phyloP scores from a whole-genome alignment of 2,329 filamentous ascomycete species.

The Fusarium pseudonygamai region DNA sequence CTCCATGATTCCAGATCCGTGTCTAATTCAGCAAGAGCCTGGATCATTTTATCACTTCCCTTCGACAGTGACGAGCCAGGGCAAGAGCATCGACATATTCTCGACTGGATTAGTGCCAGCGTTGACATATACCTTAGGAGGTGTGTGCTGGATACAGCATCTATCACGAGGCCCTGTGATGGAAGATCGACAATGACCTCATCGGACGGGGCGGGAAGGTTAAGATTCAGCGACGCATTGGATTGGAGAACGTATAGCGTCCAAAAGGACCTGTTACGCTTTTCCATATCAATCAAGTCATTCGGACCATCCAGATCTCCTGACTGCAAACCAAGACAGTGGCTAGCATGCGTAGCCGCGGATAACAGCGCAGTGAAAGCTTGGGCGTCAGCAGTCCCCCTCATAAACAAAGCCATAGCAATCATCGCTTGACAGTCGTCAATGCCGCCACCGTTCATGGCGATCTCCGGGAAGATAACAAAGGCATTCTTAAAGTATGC shows the following conservation, averaged over 20 bases:
- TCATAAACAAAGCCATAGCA: neutral
- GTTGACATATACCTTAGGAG: neutral
- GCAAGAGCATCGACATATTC: fast-evolving
- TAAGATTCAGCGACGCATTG: neutral
- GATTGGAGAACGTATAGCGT: neutral
- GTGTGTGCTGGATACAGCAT: too few relatives aligned
- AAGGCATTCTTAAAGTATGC: neutral
- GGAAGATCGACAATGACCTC: neutral
- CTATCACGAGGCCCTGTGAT: fast-evolving
- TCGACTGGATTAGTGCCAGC: neutral
- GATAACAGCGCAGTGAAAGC: neutral
- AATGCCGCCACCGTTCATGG: neutral
- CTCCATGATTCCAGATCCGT: neutral
- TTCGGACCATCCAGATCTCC: fast-evolving
- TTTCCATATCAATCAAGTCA: neutral
- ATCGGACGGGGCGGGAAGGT: neutral
- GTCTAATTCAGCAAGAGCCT: neutral
- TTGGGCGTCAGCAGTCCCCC: neutral
- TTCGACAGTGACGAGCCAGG: neutral
- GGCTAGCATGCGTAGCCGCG: neutral
- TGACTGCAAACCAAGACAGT: neutral
- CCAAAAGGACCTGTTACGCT: neutral
- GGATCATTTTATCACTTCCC: neutral
- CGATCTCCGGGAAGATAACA: neutral
- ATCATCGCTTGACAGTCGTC: neutral